Percentiles rank a stretch among this genome's conserved stretches.
Evolutionary conservation across 495 filamentous ascomycete genomes (phyloP).

Genomic region (Penicillium paxilli): DNA sequence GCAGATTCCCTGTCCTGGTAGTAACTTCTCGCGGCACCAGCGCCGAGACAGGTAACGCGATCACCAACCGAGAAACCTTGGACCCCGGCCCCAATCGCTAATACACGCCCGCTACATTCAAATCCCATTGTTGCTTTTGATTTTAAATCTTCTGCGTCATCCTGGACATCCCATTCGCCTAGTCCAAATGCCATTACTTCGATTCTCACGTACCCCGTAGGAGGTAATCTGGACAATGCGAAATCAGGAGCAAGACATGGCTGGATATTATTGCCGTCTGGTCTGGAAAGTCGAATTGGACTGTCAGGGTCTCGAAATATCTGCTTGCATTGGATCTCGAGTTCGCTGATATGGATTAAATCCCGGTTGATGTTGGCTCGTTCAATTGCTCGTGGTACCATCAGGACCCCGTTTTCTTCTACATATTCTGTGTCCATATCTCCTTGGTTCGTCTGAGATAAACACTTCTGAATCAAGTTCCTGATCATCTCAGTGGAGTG

Average conservation of each 20-base stretch:
- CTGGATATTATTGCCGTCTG: not conserved
- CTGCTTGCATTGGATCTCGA: slow-evolving; percentile 1
- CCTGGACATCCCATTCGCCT: slow-evolving; percentile 36
- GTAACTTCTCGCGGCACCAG: slow-evolving; percentile 17
- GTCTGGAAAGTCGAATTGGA: slow-evolving; percentile 7
- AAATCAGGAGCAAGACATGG: slow-evolving; percentile 8
- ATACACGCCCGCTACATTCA: slow-evolving; percentile 47
- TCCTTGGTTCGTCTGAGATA: not conserved
- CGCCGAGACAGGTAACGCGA: slow-evolving; percentile 40
- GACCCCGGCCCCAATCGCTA: slow-evolving; percentile 24
- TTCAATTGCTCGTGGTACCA: slow-evolving; percentile 27
- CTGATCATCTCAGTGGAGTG: slow-evolving; percentile 11
- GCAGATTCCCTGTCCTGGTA: slow-evolving; percentile 15
- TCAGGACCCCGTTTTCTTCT: slow-evolving; percentile 15
- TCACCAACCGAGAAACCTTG: slow-evolving; percentile 40
- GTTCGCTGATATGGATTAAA: slow-evolving; percentile 2
- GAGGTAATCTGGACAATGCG: not conserved
- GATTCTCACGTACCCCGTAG: slow-evolving; percentile 27
- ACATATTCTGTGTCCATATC: slow-evolving; percentile 24
- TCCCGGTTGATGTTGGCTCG: slow-evolving; percentile 5
- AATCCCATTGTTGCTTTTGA: slow-evolving; percentile 30
- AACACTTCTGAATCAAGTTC: slow-evolving; percentile 13
- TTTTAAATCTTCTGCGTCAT: slow-evolving; percentile 21
- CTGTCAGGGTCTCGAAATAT: slow-evolving; percentile 9
- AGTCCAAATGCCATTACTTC: slow-evolving; percentile 35